Percentiles rank a stretch among this genome's conserved stretches.
These are phyloP conservation scores for Yamadazyma scolyti DNA, from an alignment of 805 yeast genomes.

Conservation along the genomic window DNA sequence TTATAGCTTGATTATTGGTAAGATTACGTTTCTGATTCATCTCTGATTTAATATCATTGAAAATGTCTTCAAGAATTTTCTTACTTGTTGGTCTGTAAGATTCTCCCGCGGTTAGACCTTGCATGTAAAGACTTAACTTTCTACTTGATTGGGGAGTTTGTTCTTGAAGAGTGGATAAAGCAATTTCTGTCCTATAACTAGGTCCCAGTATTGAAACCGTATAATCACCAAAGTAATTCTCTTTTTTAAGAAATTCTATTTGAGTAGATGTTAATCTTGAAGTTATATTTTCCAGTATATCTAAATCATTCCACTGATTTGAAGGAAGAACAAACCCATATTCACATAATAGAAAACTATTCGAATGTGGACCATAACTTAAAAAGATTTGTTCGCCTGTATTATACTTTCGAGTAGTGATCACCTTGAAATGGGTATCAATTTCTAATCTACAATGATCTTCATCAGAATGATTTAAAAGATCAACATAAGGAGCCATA, in stretches of 20 bases:
- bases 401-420: constrained; percentile 23
- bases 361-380: constrained; percentile 86
- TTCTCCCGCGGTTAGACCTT: constrained; percentile 48
- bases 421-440: constrained; percentile 46
- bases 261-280: constrained; percentile 34
- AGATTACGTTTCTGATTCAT: neutral
- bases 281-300: constrained; percentile 47
- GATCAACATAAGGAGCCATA: constrained; percentile 88
- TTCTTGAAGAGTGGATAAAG: constrained; percentile 56
- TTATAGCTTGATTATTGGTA: no score
- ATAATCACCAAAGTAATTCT: constrained; percentile 71
- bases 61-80: neutral
- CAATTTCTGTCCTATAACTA: constrained; percentile 75
- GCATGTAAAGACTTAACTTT: constrained; percentile 33
- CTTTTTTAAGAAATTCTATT: constrained; percentile 41
- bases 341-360: constrained; percentile 77
- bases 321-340: constrained; percentile 69
- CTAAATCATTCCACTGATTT: constrained; percentile 71
- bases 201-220: constrained; percentile 53
- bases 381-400: constrained; percentile 58
- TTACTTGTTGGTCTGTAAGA: neutral
- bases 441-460: constrained; percentile 52
- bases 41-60: neutral
- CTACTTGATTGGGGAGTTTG: constrained; percentile 22
- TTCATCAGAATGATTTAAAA: constrained; percentile 66